Percentiles rank a stretch among this genome's conserved stretches.
phyloP scores from a whole-genome alignment of 805 yeast species.

The Myxozyma mucilagina region DNA sequence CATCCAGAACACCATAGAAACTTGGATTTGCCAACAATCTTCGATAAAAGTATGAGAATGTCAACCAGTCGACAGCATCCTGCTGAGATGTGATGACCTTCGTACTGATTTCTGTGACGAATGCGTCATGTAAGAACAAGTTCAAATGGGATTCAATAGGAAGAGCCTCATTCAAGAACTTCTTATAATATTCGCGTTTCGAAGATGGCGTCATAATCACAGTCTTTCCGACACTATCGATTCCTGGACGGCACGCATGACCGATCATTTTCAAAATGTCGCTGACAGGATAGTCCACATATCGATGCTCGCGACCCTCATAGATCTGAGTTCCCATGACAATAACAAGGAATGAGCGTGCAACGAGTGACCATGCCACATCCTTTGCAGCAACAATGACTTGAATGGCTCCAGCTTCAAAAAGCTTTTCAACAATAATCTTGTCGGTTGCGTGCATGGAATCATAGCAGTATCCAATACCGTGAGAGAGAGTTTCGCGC shows the following conservation, averaged over 20 bases:
- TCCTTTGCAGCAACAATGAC: slow-evolving; percentile 65
- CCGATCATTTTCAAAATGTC: slow-evolving; percentile 40
- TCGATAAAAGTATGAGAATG: slow-evolving; percentile 79
- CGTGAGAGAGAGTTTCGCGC: slow-evolving; percentile 49
- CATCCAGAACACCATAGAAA: slow-evolving; percentile 75
- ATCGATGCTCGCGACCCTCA: slow-evolving; percentile 73
- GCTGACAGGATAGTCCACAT: slow-evolving; percentile 62
- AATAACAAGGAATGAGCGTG: slow-evolving; percentile 56
- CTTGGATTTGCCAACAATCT: slow-evolving; percentile 82
- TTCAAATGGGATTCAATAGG: slow-evolving; percentile 82
- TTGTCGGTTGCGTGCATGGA: slow-evolving; percentile 60
- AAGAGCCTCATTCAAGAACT: slow-evolving; percentile 68
- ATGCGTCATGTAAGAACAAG: slow-evolving; percentile 60
- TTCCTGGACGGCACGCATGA: slow-evolving; percentile 31
- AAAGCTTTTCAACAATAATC: slow-evolving; percentile 55
- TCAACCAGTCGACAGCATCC: slow-evolving; percentile 88
- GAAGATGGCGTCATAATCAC: slow-evolving; percentile 58
- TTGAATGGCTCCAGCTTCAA: slow-evolving; percentile 51
- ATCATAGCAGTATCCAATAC: slow-evolving; percentile 64
- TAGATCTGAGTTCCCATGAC: slow-evolving; percentile 69
- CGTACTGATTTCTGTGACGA: slow-evolving; percentile 72
- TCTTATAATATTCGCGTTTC: slow-evolving; percentile 62
- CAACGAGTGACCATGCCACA: slow-evolving; percentile 48
- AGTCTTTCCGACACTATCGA: slow-evolving; percentile 46
- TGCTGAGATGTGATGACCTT: slow-evolving; percentile 66